Evolutionary conservation across 805 yeast species (phyloP), one percentile per base, ranked within the genome.

Genomic region (Schwanniomyces polymorphus): DNA sequence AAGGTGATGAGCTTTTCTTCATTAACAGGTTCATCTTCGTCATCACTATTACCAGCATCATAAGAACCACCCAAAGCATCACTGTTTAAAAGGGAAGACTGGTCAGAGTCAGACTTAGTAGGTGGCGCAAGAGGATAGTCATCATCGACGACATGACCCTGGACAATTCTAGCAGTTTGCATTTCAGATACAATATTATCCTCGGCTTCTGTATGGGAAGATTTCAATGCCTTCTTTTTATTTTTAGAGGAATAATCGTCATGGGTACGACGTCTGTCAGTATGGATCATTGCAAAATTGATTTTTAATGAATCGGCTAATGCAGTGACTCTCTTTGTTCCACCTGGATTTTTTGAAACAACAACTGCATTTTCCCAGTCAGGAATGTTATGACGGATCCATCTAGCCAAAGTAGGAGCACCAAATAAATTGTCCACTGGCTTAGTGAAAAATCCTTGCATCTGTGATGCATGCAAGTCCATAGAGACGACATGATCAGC

Each of bases 331-430:
- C 99, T 81, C 67, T 94, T 94, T 17, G 99, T 91, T 47, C 99
- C 99, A 53, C 99, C 99, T 17, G 99, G 98, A 70, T 94, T 94
- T 66, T 94, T 94, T n/a, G 97, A 91, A 10, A 94, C 99, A 45
- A 94, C 96, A 23, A 95, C 99, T 1, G 97, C 92, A 50, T 85
- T 84, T 57, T 82, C 76, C 76, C 88, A 90, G 62, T 92, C 90
- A 31, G 85, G 84, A 42, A 94, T 86, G 60, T 94, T 87, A 65
- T 87, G 94, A 58, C 87, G 84, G 59, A 94, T 92, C 99, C 99
- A 94, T 58, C 88, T 81, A 26, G 97, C 97, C 56, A 94, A 78
- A 35, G 97, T 88, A 42, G 99, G 99, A 2, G 96, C 97, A 25
- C 97, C 97, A 61, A 90, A 91, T 50, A 94, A 74, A 67, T 94